Evolutionary conservation across 2,329 filamentous ascomycete species (phyloP).

Genomic region (Colletotrichum lini): DNA sequence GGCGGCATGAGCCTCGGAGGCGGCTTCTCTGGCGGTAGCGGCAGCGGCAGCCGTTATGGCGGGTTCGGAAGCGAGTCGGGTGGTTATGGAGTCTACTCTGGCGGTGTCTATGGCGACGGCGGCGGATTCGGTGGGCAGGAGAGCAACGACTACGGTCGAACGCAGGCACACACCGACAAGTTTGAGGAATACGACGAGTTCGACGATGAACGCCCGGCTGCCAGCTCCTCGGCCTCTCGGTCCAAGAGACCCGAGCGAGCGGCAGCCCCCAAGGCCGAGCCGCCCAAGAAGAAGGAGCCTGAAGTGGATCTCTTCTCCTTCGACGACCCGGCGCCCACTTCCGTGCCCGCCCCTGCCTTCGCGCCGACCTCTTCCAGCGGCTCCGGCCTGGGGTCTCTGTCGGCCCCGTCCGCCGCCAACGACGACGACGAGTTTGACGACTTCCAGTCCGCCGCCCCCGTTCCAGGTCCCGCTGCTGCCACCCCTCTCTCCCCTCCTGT

Average conservation of each 20-base stretch:
- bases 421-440: conserved; percentile 93
- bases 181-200: conserved; percentile 99
- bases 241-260: conserved; percentile 64
- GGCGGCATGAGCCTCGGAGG: conserved; percentile 78
- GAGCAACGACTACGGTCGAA: conserved; percentile 67
- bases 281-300: conserved; percentile 86
- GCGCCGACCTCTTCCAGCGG: conserved; percentile 61
- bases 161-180: conserved; percentile 72
- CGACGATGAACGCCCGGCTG: conserved; percentile 74
- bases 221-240: conserved; percentile 63
- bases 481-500: conserved; percentile 63
- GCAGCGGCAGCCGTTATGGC: conserved; percentile 76
- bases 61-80: conserved; percentile 93
- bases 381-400: conserved; percentile 63
- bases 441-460: conserved; percentile 83
- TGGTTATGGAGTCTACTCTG: conserved; percentile 75
- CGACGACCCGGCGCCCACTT: conserved; percentile 77
- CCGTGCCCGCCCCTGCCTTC: conserved; percentile 58
- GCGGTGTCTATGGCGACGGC: conserved; percentile 93
- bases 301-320: conserved; percentile 95
- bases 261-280: conserved; percentile 75
- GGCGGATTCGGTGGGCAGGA: conserved; percentile 89
- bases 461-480: conserved; percentile 67
- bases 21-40: conserved; percentile 65
- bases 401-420: conserved; percentile 52